Percentiles rank a stretch among this genome's conserved stretches.
Conservation (phyloP, 441 rosid genomes). For the Pelargonium exstipulatum region DNA sequence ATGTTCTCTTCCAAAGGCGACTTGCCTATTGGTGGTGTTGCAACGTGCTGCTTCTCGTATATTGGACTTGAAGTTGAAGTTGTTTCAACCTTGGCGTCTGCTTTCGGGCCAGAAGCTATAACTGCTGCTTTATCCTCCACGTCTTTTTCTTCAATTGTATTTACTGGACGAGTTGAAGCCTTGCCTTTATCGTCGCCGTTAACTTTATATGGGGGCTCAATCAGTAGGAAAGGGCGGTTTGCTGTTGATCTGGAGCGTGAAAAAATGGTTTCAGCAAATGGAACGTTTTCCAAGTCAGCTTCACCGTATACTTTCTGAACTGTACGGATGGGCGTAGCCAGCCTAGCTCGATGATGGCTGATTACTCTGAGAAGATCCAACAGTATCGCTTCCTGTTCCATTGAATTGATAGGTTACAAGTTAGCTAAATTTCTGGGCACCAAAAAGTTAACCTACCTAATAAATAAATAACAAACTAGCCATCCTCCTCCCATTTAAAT, state of each 20-base stretch:
- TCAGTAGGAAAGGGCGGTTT: constrained; percentile 15
- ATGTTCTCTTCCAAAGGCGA: constrained; percentile 21
- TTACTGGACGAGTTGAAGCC: constrained; percentile 4
- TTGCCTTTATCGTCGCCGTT: constrained; percentile 12
- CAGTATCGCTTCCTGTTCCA: constrained; percentile 22
- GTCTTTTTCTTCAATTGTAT: constrained; percentile 12
- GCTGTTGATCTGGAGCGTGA: constrained; percentile 13
- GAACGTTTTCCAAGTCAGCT: constrained; percentile 20
- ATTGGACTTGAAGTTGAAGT: background rate
- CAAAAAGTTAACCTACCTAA: background rate
- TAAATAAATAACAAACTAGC: background rate
- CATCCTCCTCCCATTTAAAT: background rate
- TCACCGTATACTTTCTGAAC: constrained; percentile 18
- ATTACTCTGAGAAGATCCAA: constrained; percentile 23
- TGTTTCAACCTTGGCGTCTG: constrained; percentile 15
- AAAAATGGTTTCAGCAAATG: constrained; percentile 18
- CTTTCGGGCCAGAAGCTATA: constrained; percentile 7
- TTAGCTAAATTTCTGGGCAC: background rate
- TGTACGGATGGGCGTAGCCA: constrained; percentile 22
- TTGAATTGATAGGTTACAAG: background rate
- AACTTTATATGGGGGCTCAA: constrained; percentile 15
- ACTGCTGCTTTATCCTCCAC: background rate
- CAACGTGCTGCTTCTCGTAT: background rate
- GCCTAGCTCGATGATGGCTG: constrained; percentile 22
- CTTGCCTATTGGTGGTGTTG: constrained; percentile 12